Base-by-base conservation (phyloP, 495 filamentous ascomycete species). In the Pseudevernia furfuracea region DNA sequence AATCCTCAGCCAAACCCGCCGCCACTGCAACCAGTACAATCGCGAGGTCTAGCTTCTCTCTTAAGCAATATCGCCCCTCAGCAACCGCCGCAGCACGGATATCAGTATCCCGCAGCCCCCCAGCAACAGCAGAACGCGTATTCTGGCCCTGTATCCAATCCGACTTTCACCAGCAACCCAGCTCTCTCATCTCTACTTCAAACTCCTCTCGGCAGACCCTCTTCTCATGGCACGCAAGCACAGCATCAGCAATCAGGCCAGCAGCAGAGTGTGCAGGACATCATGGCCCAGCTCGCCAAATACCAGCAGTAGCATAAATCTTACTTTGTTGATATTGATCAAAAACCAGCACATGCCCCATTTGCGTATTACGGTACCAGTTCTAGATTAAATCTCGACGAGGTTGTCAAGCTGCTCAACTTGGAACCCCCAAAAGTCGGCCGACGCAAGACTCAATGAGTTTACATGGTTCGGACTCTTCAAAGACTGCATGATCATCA, bases 211-310 rank as follows among this genome's bases (percentile, higher is more conserved):
- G 57, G 71, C 69, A 61, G 75, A 75, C 44, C 67, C 30, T 73
- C 67, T 49, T 62, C 62, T 36, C 57, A 52, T 25, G 61, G 44
- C 60, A 60, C 60, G 34, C 53, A 61, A 37, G 36, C 63, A 21
- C 63, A 60, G 25, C 62, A 70, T 58, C 77, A 75, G 64, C 71
- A 71, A 46, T 60, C 77, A 79, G 56, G 71, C 70, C 52, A 83
- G 67, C 74, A 73, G 43, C 78, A 80, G 58, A 79, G 85, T 70
- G 79, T 87, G 64, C 81, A 85, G 68, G 82, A 84, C 67, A 77
- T 87, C 56, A 81, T 87, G 79, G 80, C 81, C 60, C 84, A 86
- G 66, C 71, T 87, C 67, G 76, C 81, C 15, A 84, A 81, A 71
- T 86, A 83, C 76, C 83, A 80, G 70, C 81, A 82, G 74, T 85